These are phyloP conservation scores for Sugiyamaella grinbergsii DNA, from an alignment of 1,139 yeast genomes.

Conservation along the genomic window DNA sequence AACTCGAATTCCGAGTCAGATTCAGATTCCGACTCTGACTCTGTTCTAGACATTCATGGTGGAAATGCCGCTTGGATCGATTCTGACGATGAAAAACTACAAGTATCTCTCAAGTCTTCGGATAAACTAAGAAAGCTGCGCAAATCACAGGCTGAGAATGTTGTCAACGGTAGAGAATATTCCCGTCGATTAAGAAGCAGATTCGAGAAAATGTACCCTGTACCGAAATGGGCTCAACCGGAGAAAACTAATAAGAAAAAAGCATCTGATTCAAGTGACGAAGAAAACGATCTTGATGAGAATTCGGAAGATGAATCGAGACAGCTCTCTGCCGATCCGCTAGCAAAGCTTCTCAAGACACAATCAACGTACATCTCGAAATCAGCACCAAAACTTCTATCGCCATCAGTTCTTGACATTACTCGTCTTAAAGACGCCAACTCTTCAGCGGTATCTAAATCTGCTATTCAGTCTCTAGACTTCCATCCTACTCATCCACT, in stretches of 20 bases:
- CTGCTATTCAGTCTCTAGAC: slow-evolving; percentile 79
- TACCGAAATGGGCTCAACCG: slow-evolving; percentile 77
- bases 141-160: slow-evolving; percentile 58
- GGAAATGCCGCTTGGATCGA: slow-evolving; percentile 79
- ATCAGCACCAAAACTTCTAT: slow-evolving; percentile 58
- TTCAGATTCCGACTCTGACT: slow-evolving; percentile 31
- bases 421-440: slow-evolving; percentile 86
- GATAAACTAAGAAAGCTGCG: slow-evolving; percentile 75
- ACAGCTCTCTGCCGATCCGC: slow-evolving; percentile 42
- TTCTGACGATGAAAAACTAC: slow-evolving; percentile 81
- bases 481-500: slow-evolving; percentile 89
- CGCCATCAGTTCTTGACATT: slow-evolving; percentile 72
- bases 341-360: slow-evolving; percentile 60
- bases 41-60: slow-evolving; percentile 37
- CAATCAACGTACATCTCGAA: slow-evolving; percentile 59
- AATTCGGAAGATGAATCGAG: slow-evolving; percentile 39
- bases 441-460: slow-evolving; percentile 61
- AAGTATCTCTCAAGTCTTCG: slow-evolving; percentile 60
- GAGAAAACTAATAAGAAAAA: slow-evolving; percentile 22
- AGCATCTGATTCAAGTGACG: slow-evolving; percentile 31
- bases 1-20: slow-evolving; percentile 35
- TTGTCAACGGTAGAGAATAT: slow-evolving; percentile 67
- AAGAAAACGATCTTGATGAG: slow-evolving; percentile 26
- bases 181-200: slow-evolving; percentile 74
- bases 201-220: slow-evolving; percentile 83